Conservation (phyloP, 306 rosid species). For the Lathyrus oleraceus region DNA sequence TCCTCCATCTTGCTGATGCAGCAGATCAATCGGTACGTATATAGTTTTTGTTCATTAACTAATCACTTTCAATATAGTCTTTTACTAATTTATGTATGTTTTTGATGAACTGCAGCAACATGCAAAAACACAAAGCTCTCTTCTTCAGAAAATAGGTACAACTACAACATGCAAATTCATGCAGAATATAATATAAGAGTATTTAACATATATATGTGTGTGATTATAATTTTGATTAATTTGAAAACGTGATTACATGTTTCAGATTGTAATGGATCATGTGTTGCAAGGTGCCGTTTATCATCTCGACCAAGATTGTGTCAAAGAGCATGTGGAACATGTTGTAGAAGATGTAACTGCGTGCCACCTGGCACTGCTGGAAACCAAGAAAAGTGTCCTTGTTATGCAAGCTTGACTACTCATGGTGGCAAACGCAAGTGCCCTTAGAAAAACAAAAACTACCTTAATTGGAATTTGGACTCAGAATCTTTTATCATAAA, state of each 20-base stretch:
- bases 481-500: background rate
- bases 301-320: slow-evolving; percentile 45
- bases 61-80: no score
- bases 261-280: slow-evolving; percentile 52
- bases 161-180: background rate
- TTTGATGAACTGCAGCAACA: slow-evolving; percentile 33
- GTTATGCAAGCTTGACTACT: slow-evolving; percentile 55
- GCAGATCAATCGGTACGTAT: slow-evolving; percentile 35
- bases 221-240: background rate
- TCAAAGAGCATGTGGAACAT: slow-evolving; percentile 53
- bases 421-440: slow-evolving; percentile 56
- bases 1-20: slow-evolving; percentile 44
- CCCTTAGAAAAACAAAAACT: slow-evolving; percentile 19
- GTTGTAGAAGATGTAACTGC: slow-evolving; percentile 53
- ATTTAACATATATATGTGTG: no score
- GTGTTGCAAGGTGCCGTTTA: slow-evolving; percentile 44
- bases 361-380: slow-evolving; percentile 54
- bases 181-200: no score
- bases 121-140: slow-evolving; percentile 35
- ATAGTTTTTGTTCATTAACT: background rate
- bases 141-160: slow-evolving; percentile 39
- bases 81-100: background rate
- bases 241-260: background rate
- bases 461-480: background rate
- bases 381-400: slow-evolving; percentile 47